Evolutionary conservation across 2,329 filamentous ascomycete species (phyloP).

Genomic region (Helminthosporium solani): DNA sequence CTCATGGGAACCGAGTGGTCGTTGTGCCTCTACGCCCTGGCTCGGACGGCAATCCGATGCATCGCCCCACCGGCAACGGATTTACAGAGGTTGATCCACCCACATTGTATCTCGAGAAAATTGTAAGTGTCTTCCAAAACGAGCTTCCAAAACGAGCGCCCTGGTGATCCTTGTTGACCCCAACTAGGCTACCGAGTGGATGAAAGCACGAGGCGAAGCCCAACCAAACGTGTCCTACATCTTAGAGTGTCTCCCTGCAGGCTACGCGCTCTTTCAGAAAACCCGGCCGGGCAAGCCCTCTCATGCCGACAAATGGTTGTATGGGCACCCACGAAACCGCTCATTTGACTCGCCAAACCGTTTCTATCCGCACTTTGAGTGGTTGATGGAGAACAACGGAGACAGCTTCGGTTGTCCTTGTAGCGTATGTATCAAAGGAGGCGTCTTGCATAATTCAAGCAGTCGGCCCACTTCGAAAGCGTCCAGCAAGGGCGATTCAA

Average conservation of each 20-base stretch:
- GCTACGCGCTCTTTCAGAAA: constrained; percentile 55
- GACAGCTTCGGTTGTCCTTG: constrained; percentile 51
- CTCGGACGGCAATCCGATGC: constrained; percentile 40
- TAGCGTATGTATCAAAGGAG: constrained; percentile 45
- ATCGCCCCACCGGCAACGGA: constrained; percentile 17
- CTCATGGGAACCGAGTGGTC: constrained; percentile 4
- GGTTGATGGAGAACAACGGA: constrained; percentile 53
- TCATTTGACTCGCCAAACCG: constrained; percentile 56
- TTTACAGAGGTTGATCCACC: constrained; percentile 44
- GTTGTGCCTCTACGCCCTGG: constrained; percentile 27
- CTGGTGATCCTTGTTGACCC: constrained; percentile 3
- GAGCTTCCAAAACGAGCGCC: no score
- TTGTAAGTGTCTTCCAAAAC: constrained; percentile 32
- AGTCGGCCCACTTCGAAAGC: constrained; percentile 3
- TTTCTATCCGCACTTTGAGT: constrained; percentile 59
- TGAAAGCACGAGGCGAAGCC: constrained; percentile 45
- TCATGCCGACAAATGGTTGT: constrained; percentile 57
- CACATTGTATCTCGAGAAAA: constrained; percentile 48
- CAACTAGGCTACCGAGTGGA: constrained; percentile 44
- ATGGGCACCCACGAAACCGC: constrained; percentile 55
- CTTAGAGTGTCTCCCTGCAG: constrained; percentile 55
- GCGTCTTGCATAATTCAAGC: constrained; percentile 14
- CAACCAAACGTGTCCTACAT: constrained; percentile 46
- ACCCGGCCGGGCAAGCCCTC: constrained; percentile 43
- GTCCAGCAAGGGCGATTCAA: not conserved